phyloP scores from a whole-genome alignment of 2,329 filamentous ascomycete genomes.

The Monilinia fructicola region DNA sequence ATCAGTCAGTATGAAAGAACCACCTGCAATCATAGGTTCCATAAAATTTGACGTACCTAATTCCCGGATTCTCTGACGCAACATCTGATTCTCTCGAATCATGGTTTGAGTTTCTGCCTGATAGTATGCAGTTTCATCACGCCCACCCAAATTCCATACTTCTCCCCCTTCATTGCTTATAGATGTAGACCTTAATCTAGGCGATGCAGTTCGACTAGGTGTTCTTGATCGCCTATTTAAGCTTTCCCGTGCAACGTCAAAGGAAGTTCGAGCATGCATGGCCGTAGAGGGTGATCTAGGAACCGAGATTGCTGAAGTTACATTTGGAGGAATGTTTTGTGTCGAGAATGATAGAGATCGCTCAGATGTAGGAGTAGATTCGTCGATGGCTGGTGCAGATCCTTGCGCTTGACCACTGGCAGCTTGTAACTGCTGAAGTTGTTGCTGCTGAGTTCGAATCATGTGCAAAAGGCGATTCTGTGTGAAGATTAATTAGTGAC shows the following conservation, averaged over 20 bases:
- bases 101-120: conserved; percentile 80
- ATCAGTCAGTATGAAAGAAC: conserved; percentile 21
- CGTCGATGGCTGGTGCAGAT: conserved; percentile 44
- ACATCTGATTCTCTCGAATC: conserved; percentile 78
- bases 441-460: conserved; percentile 73
- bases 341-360: conserved; percentile 47
- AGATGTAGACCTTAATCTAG: conserved; percentile 57
- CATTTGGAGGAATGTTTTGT: conserved; percentile 41
- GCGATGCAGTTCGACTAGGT: conserved; percentile 55
- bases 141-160: conserved; percentile 56
- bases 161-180: conserved; percentile 61
- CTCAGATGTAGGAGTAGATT: conserved; percentile 47
- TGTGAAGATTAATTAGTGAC: background rate
- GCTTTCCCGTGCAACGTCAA: conserved; percentile 58
- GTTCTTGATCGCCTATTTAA: conserved; percentile 57
- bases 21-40: background rate
- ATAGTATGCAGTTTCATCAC: conserved; percentile 77
- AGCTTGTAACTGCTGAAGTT: conserved; percentile 61
- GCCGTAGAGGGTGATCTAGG: conserved; percentile 49
- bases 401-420: conserved; percentile 42
- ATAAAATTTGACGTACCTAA: conserved; percentile 54
- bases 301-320: conserved; percentile 47
- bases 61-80: conserved; percentile 71
- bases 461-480: conserved; percentile 74
- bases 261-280: conserved; percentile 54